phyloP scores from a whole-genome alignment of 345 rosid species.

The Conringia planisiliqua region DNA sequence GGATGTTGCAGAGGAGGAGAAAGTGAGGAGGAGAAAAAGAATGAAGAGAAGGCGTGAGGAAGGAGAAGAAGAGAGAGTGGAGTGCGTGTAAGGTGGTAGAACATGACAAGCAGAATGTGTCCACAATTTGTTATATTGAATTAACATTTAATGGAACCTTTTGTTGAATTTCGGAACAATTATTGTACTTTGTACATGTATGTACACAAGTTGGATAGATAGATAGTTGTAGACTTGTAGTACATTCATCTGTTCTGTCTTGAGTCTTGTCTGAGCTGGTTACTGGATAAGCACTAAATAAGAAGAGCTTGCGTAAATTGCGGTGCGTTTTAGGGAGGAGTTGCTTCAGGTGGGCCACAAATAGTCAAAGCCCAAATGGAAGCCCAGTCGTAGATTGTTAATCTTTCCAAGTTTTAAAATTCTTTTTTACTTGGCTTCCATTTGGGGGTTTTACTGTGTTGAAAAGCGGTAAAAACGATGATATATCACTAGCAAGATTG shows the following conservation, averaged over 20 bases:
- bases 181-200: background rate
- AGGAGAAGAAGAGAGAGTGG: conserved; percentile 13
- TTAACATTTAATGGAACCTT: background rate
- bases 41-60: background rate
- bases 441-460: too few relatives aligned
- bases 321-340: background rate
- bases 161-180: background rate
- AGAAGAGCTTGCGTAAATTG: background rate
- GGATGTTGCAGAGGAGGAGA: background rate
- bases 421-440: background rate
- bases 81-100: conserved; percentile 17
- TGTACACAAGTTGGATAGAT: too few relatives aligned
- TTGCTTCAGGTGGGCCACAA: background rate
- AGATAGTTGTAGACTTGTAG: too few relatives aligned
- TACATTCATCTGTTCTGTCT: background rate
- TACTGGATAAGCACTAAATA: background rate
- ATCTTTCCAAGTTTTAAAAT: background rate
- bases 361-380: background rate
- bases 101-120: conserved; percentile 19
- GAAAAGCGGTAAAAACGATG: too few relatives aligned
- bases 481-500: too few relatives aligned
- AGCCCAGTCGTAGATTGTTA: background rate
- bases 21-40: background rate
- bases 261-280: background rate
- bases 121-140: background rate